Percentiles rank a stretch among this genome's conserved stretches.
These are phyloP conservation scores for Aspergillus conjunctus DNA, from an alignment of 495 filamentous ascomycete genomes.

Conservation along the genomic window DNA sequence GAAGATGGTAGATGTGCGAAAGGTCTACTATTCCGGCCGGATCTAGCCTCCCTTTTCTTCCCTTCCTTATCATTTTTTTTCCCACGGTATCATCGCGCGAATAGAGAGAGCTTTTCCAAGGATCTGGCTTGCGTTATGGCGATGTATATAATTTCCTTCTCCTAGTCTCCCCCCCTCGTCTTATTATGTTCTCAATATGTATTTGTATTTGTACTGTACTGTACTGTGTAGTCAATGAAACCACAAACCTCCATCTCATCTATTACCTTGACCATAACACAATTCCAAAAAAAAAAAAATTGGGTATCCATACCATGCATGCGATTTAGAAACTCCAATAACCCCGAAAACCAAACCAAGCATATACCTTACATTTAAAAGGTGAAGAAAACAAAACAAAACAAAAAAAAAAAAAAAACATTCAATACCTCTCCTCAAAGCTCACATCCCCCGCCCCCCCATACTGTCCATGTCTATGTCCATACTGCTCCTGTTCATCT, in stretches of 20 bases:
- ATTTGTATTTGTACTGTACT: conserved; percentile 19
- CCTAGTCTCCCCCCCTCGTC: conserved; percentile 14
- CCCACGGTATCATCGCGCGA: conserved; percentile 20
- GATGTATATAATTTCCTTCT: conserved; percentile 44
- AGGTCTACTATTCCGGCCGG: conserved; percentile 92
- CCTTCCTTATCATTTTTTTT: conserved; percentile 17
- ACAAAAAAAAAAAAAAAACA: conserved; percentile 9
- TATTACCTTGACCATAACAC: too few species aligned
- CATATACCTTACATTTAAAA: background rate
- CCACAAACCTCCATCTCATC: background rate
- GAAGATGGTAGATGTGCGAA: conserved; percentile 94
- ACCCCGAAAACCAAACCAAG: conserved; percentile 2
- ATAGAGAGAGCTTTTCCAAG: conserved; percentile 11
- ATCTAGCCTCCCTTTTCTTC: conserved; percentile 33
- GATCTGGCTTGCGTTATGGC: conserved; percentile 23
- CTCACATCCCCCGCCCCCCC: conserved; percentile 38
- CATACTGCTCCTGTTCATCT: conserved; percentile 30
- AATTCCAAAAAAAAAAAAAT: conserved; percentile 18
- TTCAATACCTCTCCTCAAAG: conserved; percentile 35
- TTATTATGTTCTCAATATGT: conserved; percentile 23
- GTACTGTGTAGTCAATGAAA: background rate
- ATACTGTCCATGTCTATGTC: conserved; percentile 30
- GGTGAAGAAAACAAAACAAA: background rate
- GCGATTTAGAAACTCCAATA: background rate
- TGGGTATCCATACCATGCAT: conserved; percentile 16